Base-by-base conservation (phyloP, 1,284 basidiomycete genomes). In the Heterobasidion parviporum region DNA sequence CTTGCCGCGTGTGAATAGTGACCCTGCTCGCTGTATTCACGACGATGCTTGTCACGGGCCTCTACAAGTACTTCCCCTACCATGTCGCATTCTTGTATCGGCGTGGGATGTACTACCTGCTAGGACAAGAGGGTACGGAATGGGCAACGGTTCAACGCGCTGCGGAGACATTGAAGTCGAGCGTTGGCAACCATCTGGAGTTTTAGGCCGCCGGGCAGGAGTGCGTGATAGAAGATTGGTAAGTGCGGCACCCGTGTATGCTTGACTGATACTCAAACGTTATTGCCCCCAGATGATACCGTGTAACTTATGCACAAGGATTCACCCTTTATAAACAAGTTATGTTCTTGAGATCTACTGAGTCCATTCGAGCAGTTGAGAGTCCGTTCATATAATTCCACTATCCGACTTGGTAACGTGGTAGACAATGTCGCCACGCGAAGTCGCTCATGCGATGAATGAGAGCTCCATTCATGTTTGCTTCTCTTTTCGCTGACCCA, bases 41-140 rank as follows among this genome's bases (percentile, higher is more conserved):
- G 50, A 54, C 47, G 1, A 43, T 60, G 43, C 36, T 60, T 46
- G 46, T 60, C 52, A 60, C 55, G 14, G 59, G 59, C 50, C 47
- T 60, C 8, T 57, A 54, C 44, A 56, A 56, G 52, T 60, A 60
- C 55, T 53, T 60, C 53, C 59, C 59, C 5, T 60, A 60, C 47
- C 59, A 60, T 35, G 50, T 60, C 43, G 53, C 47, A 32, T 60
- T 60, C 51, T 53, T 60, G 26, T 60, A 60, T 50, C 55, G 34
- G 18, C 59, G 59, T n/a, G 33, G 49, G 8, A 20, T 60, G 33
- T 60, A 60, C 50, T 60, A 60, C 50, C 33, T 60, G 34, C 57
- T 49, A 2, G 59, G 59, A 41, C 56, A 54, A 8, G 59, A 60
- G 53, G 55, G 57, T n/a, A 47, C 48, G 12, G 58, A 58, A 7